These are phyloP conservation scores for Penicillium sp. DNA, from an alignment of 2,329 filamentous ascomycete species.

Conservation along the genomic window DNA sequence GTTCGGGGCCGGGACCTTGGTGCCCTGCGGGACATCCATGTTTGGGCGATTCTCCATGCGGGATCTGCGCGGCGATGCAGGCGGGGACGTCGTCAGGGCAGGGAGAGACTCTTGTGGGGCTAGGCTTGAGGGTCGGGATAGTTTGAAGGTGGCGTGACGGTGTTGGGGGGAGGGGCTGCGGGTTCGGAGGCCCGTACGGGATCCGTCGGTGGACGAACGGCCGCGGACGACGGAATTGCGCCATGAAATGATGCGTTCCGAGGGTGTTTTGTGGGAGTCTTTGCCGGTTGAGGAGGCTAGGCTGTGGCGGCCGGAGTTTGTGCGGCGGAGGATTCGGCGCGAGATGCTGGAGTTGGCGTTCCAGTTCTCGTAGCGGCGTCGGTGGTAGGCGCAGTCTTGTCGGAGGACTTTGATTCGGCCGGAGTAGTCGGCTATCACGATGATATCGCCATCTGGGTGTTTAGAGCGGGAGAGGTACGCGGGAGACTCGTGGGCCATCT, in stretches of 20 bases:
- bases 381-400: conserved; percentile 85
- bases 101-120: conserved; percentile 31
- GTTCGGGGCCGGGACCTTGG: conserved; percentile 1
- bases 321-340: conserved; percentile 60
- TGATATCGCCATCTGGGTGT: conserved; percentile 82
- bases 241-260: conserved; percentile 87
- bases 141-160: conserved; percentile 12
- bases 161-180: conserved; percentile 55
- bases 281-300: conserved; percentile 49
- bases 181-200: conserved; percentile 33
- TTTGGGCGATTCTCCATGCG: conserved; percentile 25
- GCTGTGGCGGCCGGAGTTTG: conserved; percentile 59
- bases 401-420: conserved; percentile 93
- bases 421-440: conserved; percentile 85
- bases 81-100: conserved; percentile 29
- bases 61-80: conserved; percentile 26
- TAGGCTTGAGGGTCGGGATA: conserved; percentile 26
- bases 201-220: conserved; percentile 50
- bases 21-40: conserved; percentile 10
- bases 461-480: conserved; percentile 74
- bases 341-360: conserved; percentile 78
- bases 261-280: conserved; percentile 51
- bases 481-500: conserved; percentile 66
- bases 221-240: conserved; percentile 67
- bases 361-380: conserved; percentile 75